Base-by-base conservation (phyloP, 2,329 filamentous ascomycete genomes). In the Verticillium nonalfalfae region DNA sequence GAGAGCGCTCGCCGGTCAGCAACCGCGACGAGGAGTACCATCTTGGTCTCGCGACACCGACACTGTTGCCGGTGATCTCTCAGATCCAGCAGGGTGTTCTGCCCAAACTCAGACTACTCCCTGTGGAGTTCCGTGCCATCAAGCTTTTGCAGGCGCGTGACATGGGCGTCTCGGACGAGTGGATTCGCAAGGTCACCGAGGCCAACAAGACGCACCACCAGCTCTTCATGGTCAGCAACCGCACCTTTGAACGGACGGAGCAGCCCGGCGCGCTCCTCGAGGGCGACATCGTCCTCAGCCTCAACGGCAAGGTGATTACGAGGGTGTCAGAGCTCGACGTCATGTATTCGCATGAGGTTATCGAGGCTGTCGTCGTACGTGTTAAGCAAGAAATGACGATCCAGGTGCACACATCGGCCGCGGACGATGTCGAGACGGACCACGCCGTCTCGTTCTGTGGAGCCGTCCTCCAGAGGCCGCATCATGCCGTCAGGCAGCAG, bases 221-320 rank as follows among this genome's bases (percentile, higher is more conserved):
- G 76, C 85, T 99, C 40, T 99, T 99, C 80, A 97, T 99, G 90
- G 92, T 99, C 35, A 90, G 92, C 69, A 99, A 99, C 78, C 89
- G 96, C 56, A 87, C 85, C 0, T 88, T 88, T 68, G 86, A 88
- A 74, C 81, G 84, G 14, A 73, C 77, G 57, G 75, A 75, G 54
- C 73, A 78, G 1, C 76, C 77, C 1, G 71, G 63, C 81, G 85
- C 88, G 15, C 82, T 99, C 15, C 81, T 91, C 35, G 96, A 99
- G 77, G 93, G 93, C 58, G 95, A 99, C 72, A 89, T 99, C 59
- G 87, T 99, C 62, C 83, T 99, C 63, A 96, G 91, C 0, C 79
- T 99, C 56, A 97, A 98, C 73, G 91, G 85, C 68, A 91, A 94
- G 71, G 87, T 98, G 65, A 94, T 98, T 75, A 99, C 96, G 1